Evolutionary conservation across 1,139 yeast genomes (phyloP).

Genomic region (Meyerozyma elateridarum): DNA sequence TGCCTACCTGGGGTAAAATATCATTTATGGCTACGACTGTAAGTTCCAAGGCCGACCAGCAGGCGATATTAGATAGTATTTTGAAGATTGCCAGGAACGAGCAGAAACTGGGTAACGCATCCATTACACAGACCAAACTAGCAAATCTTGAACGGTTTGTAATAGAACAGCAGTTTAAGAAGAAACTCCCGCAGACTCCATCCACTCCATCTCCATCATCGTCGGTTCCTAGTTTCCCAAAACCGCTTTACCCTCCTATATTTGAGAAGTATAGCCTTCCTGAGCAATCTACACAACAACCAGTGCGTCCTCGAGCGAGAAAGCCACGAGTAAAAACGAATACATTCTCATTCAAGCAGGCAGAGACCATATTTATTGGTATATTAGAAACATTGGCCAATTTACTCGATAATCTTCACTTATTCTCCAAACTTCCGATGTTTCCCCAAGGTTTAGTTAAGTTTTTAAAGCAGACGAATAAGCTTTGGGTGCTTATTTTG

Average conservation of each 20-base stretch:
- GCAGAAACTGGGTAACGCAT: slow-evolving; percentile 19
- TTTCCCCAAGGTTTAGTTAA: slow-evolving; percentile 32
- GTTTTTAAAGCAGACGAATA: slow-evolving; percentile 40
- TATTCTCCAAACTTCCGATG: slow-evolving; percentile 39
- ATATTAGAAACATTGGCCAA: slow-evolving; percentile 37
- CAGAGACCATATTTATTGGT: slow-evolving; percentile 28
- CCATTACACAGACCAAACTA: slow-evolving; percentile 20
- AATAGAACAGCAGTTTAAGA: slow-evolving; percentile 7
- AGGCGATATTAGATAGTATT: slow-evolving; percentile 17
- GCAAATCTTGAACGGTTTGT: slow-evolving; percentile 13
- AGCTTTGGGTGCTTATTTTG: slow-evolving; percentile 41
- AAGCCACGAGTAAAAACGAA: not conserved
- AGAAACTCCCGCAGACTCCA: slow-evolving; percentile 4
- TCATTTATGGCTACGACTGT: slow-evolving; percentile 4
- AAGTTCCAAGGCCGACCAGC: slow-evolving; percentile 6
- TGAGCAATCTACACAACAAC: slow-evolving; percentile 4
- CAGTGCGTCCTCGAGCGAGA: slow-evolving; percentile 3
- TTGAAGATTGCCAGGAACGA: slow-evolving; percentile 19
- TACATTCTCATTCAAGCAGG: slow-evolving; percentile 20
- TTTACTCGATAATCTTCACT: slow-evolving; percentile 40
- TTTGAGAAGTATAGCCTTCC: slow-evolving; percentile 14
- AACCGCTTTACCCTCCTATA: slow-evolving; percentile 17
- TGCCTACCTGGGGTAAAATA: no score
- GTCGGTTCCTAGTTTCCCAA: slow-evolving; percentile 13
- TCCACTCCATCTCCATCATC: slow-evolving; percentile 5